Evolutionary conservation across 176 grass and related monocot genomes (phyloP), one percentile per base, ranked within the genome.

Genomic region (Eremochloa ophiuroides): DNA sequence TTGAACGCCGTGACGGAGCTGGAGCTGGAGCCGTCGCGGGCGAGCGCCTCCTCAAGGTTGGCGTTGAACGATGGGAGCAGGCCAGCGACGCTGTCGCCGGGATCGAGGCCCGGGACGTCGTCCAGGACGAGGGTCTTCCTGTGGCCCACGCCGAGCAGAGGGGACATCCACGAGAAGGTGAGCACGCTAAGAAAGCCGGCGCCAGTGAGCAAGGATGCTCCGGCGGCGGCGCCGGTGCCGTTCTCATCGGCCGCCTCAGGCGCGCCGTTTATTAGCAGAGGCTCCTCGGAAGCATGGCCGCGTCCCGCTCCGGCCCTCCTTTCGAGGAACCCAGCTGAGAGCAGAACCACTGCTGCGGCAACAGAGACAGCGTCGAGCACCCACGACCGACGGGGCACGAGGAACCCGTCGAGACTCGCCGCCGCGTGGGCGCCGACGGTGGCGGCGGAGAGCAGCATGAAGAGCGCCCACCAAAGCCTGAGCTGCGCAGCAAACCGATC

Each of bases 91-190:
- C 73, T 87, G 77, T 98, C 92, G n/a, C 70, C 64, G 11, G 39
- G 61, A 41, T 89, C 92, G 12, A 98, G 59, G 55, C n/a, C 66
- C 0, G 95, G 95, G 43, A 98, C 86, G 77, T 98, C 95, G 23
- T 94, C 76, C 26, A 93, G 75, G 39, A 82, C 81, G 5, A 98
- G 80, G 22, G 90, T 89, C 86, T 94, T 93, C 74, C 37, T 80
- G 47, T 87, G 50, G 26, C 95, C 95, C 7, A 84, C 48, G 63
- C 92, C 66, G 43, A 98, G 83, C 31, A 98, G 73, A 0, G 92
- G 84, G 0, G 81, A 78, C 73, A 98, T 80, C 92, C 95, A 94
- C 46, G 88, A 88, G 88, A 98, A 98, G 29, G 78, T 91, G 30
- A 98, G 90, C 47, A 62, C 18, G 34, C 34, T 35, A 35, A 35